These are phyloP conservation scores for Lachnellula cervina DNA, from an alignment of 2,329 filamentous ascomycete species.

Conservation along the genomic window DNA sequence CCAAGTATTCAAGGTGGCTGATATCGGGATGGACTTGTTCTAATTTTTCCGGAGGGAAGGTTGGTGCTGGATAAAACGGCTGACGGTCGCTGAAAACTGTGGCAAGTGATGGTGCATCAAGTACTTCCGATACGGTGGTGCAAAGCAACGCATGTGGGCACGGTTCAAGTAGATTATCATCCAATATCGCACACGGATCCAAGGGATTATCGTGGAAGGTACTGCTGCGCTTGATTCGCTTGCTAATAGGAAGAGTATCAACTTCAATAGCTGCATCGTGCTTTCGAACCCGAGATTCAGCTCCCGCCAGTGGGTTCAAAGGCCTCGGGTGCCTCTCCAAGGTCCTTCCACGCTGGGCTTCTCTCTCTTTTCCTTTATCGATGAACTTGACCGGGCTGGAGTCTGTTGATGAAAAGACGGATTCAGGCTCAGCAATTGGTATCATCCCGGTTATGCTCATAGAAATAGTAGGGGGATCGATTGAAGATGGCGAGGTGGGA, in stretches of 20 bases:
- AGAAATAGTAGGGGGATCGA: background rate
- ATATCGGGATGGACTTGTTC: slow-evolving; percentile 4
- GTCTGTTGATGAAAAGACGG: background rate
- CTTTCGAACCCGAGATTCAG: slow-evolving; percentile 21
- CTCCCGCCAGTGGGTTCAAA: slow-evolving; percentile 23
- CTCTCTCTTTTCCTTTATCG: slow-evolving; percentile 14
- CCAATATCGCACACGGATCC: slow-evolving; percentile 25
- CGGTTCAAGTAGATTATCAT: slow-evolving; percentile 30
- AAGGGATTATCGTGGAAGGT: slow-evolving; percentile 27
- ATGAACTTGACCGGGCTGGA: background rate
- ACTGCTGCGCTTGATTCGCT: slow-evolving; percentile 24
- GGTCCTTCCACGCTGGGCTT: slow-evolving; percentile 22
- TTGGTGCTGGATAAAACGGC: slow-evolving; percentile 11
- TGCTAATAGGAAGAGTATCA: slow-evolving; percentile 20
- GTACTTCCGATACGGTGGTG: slow-evolving; percentile 24
- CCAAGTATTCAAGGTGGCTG: slow-evolving; percentile 10
- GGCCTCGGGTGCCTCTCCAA: slow-evolving; percentile 17
- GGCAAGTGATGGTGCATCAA: slow-evolving; percentile 10
- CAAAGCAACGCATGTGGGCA: slow-evolving; percentile 20
- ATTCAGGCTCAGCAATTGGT: background rate
- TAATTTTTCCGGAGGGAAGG: slow-evolving; percentile 2
- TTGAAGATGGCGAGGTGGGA: too few relatives aligned
- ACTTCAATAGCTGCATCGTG: slow-evolving; percentile 23
- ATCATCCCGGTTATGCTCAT: background rate
- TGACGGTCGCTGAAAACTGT: slow-evolving; percentile 13